A percentile compares a stretch with the other conserved stretches of the same genome.
Conservation (phyloP, 108 stramenopile genomes). For the Cyclotella sp. region DNA sequence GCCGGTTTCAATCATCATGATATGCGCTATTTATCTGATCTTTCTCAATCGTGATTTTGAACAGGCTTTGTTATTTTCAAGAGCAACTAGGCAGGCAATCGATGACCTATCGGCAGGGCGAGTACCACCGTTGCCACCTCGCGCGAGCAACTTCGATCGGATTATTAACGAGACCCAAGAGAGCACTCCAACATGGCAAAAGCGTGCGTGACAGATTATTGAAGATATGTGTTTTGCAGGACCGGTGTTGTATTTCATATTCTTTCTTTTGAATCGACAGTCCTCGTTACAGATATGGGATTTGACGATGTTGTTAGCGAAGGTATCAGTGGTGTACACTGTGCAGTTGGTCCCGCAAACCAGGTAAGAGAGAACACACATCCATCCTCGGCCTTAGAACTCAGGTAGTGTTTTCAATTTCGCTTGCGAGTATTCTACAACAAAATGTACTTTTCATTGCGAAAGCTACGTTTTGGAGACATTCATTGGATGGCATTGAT, state of each 20-base stretch:
- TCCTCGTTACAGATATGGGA: conserved; percentile 8
- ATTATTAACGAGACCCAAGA: not conserved
- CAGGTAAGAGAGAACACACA: conserved; percentile 24
- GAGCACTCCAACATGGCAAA: not conserved
- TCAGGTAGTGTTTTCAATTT: not conserved
- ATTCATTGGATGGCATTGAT: no score
- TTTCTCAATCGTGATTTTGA: not conserved
- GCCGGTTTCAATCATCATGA: no score
- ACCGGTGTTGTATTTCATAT: no score
- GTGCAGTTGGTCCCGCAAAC: conserved; percentile 16
- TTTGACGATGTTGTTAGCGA: not conserved
- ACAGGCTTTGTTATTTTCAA: conserved; percentile 4
- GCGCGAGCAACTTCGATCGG: not conserved
- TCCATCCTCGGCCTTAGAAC: no score
- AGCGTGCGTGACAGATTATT: conserved; percentile 3
- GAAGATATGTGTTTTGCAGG: not conserved
- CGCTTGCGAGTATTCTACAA: no score
- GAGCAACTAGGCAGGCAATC: conserved; percentile 18
- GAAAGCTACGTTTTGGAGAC: no score
- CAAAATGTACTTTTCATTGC: no score
- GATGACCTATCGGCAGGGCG: conserved; percentile 9
- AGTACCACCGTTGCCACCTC: conserved; percentile 9
- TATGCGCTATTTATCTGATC: not conserved
- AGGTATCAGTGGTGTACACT: conserved; percentile 16
- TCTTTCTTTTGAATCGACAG: not conserved